Percentiles rank a stretch among this genome's conserved stretches.
These are phyloP conservation scores for Didymella sp. DNA, from an alignment of 2,329 filamentous ascomycete genomes.

Conservation along the genomic window DNA sequence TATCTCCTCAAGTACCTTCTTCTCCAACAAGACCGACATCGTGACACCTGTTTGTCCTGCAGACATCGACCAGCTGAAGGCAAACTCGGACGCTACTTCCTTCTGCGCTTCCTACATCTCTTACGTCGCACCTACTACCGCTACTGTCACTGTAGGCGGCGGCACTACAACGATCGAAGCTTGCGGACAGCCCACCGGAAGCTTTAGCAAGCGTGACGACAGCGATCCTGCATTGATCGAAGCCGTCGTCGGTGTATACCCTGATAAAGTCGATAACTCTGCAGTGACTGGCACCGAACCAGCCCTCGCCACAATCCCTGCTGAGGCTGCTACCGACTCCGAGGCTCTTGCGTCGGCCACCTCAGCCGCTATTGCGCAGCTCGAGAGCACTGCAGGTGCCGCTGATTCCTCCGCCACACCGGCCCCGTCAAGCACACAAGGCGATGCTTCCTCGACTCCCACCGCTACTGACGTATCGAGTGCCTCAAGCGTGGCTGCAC, in stretches of 20 bases:
- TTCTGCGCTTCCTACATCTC: conserved; percentile 4
- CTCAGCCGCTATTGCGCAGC: not conserved
- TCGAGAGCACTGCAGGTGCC: not conserved
- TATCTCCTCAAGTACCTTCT: conserved; percentile 11
- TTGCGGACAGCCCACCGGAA: conserved; percentile 1
- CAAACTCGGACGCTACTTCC: not conserved
- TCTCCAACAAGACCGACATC: conserved; percentile 1
- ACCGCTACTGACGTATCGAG: no score
- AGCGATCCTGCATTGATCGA: not conserved
- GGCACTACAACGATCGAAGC: not conserved
- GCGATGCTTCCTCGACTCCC: no score
- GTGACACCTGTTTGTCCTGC: conserved; percentile 4
- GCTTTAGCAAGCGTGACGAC: not conserved
- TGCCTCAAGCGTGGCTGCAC: no score
- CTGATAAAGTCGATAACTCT: not conserved
- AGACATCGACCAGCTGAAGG: not conserved
- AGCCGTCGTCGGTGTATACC: not conserved
- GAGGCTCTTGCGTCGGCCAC: not conserved
- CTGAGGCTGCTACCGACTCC: not conserved
- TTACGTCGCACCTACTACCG: not conserved
- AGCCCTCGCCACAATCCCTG: not conserved
- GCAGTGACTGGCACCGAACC: not conserved
- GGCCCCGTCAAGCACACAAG: no score
- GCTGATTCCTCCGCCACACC: no score
- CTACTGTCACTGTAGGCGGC: not conserved